phyloP scores from a whole-genome alignment of 805 yeast genomes.

The Saturnispora gosingensis region DNA sequence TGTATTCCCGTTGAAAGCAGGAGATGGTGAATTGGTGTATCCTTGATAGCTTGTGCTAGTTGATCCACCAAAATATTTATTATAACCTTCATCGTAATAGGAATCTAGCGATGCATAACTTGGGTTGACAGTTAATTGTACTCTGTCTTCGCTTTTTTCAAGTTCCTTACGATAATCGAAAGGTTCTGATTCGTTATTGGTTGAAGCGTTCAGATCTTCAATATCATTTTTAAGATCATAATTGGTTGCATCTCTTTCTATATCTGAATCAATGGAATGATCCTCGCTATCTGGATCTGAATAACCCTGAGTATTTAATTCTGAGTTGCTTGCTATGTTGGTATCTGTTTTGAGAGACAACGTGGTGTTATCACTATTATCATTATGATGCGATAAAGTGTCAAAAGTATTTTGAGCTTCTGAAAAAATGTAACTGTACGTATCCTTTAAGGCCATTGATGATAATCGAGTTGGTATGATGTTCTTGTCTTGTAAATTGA shows the following conservation, averaged over 20 bases:
- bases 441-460: conserved; percentile 9
- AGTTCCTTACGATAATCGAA: conserved; percentile 20
- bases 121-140: conserved; percentile 35
- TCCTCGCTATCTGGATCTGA: not conserved
- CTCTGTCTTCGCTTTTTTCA: conserved; percentile 7
- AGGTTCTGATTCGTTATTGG: not conserved
- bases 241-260: not conserved
- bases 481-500: not conserved
- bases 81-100: conserved; percentile 33
- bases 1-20: not conserved
- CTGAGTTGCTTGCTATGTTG: not conserved
- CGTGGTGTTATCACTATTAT: not conserved
- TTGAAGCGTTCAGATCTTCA: not conserved
- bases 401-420: conserved; percentile 8
- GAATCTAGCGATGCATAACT: conserved; percentile 75
- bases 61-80: conserved; percentile 8
- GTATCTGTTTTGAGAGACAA: not conserved
- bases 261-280: not conserved
- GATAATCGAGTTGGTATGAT: conserved; percentile 5
- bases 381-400: not conserved
- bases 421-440: conserved; percentile 14
- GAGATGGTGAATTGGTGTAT: not conserved
- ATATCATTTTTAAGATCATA: not conserved
- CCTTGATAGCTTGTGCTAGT: not conserved
- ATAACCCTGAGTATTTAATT: not conserved